Percentiles rank a stretch among this genome's conserved stretches.
phyloP scores from a whole-genome alignment of 192 early-diverging fungal species.

The Geranomyces variabilis region DNA sequence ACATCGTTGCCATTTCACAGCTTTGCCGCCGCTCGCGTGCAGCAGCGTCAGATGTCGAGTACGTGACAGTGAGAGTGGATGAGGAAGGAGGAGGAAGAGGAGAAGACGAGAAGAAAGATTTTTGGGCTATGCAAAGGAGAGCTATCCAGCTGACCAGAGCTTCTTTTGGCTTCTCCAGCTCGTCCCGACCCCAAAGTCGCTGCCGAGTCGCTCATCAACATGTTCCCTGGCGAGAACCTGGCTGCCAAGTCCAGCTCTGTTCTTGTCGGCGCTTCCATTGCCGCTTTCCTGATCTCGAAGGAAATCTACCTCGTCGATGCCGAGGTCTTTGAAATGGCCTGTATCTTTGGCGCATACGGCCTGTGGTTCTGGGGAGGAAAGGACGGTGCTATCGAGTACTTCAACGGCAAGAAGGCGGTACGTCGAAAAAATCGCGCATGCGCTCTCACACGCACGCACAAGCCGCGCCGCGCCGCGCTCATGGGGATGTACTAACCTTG shows the following conservation, averaged over 20 bases:
- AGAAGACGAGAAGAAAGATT: too few species aligned
- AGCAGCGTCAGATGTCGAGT: conserved; percentile 25
- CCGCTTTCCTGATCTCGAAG: conserved; percentile 91
- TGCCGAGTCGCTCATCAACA: conserved; percentile 89
- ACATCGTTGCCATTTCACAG: not conserved
- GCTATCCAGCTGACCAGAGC: not conserved
- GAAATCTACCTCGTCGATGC: conserved; percentile 97
- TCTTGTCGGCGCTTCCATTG: conserved; percentile 78
- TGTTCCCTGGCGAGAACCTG: conserved; percentile 87
- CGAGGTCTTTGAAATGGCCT: conserved; percentile 82
- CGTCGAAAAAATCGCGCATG: conserved; percentile 10
- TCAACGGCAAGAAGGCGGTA: conserved; percentile 55
- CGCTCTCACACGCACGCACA: too few species aligned
- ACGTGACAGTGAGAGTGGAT: not conserved
- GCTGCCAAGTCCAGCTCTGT: conserved; percentile 89
- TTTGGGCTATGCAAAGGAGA: too few species aligned
- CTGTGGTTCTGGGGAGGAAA: conserved; percentile 78
- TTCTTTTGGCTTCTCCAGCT: not conserved
- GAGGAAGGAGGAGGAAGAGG: too few species aligned
- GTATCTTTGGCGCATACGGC: conserved; percentile 78
- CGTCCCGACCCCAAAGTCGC: conserved; percentile 72
- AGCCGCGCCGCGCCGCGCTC: too few species aligned
- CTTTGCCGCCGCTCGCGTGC: conserved; percentile 18
- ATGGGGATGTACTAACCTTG: too few species aligned
- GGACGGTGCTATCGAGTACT: conserved; percentile 81